Base-by-base conservation (phyloP, 2,329 filamentous ascomycete genomes). In the Pseudogymnoascus sp. region DNA sequence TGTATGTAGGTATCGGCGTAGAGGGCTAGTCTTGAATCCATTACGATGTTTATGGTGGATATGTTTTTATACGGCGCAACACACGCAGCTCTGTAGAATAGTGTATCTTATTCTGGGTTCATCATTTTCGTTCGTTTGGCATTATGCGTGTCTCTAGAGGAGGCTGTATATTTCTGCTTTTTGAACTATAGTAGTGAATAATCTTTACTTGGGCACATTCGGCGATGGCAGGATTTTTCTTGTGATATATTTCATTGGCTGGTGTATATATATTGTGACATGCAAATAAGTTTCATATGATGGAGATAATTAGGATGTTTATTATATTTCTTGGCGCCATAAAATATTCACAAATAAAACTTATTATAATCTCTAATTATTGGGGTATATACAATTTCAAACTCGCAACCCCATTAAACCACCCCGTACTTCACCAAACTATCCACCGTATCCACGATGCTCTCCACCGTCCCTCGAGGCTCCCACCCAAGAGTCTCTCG, bases 371-470 rank as follows among this genome's bases (percentile, higher is more conserved):
- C 8, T 18, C 8, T 7, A 18, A 56, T 33, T 18, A 56, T 33
- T 33, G 6, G 5, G 28, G 14, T 50, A 53, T 33, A 12, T 33
- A 18, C 47, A 31, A 47, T n/a, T 12, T 14, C 10, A 1, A 4
- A 5, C 5, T 12, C 33, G 14, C 8, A 28, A 11, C 21, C 1
- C 5, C 16, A 44, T 62, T 11, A 56, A 16, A 64, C 38, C 14
- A 62, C 5, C 4, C 62, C 64, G 16, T 62, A 47, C 38, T 62
- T 47, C 3, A 65, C 35, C 33, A 65, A 31, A 31, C 33, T 47
- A 31, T 65, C 60, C 3, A 23, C 62, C 35, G 64, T 65, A 21
- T 59, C 64, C 2, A 65, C n/a, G 14, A 65, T 33, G 14, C 56
- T 61, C 28, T 66, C 65, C 28, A 64, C 59, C 6, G 16, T 37